phyloP scores from a whole-genome alignment of 192 early-diverging fungal genomes.

The Coemansia sp. region DNA sequence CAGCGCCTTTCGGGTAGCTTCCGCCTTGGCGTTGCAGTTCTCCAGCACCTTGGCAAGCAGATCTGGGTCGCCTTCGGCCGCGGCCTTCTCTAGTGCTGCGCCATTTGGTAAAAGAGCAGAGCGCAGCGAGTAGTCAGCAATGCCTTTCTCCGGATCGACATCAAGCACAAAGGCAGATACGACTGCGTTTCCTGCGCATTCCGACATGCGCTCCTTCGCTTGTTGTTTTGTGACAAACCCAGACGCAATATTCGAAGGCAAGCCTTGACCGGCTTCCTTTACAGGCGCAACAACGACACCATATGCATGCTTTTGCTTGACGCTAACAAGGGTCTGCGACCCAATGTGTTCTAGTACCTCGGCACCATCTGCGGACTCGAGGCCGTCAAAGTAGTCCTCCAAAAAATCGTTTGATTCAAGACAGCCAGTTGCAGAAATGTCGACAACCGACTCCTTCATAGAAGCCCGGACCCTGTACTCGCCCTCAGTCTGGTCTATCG shows the following conservation, averaged over 20 bases:
- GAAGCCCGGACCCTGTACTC: slow-evolving; percentile 57
- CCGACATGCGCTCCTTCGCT: slow-evolving; percentile 46
- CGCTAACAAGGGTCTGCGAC: slow-evolving; percentile 47
- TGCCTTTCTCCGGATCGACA: slow-evolving; percentile 62
- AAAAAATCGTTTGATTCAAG: slow-evolving; percentile 56
- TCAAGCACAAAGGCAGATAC: slow-evolving; percentile 66
- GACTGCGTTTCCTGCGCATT: slow-evolving; percentile 53
- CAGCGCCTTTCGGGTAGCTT: slow-evolving; percentile 27
- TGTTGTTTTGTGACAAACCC: slow-evolving; percentile 64
- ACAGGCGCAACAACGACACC: slow-evolving; percentile 57
- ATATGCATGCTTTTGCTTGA: slow-evolving; percentile 57
- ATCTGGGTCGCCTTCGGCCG: neutral
- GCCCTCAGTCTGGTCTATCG: slow-evolving; percentile 52
- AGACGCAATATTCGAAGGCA: slow-evolving; percentile 35
- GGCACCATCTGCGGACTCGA: slow-evolving; percentile 43
- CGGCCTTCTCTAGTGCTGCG: slow-evolving; percentile 34
- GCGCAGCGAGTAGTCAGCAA: slow-evolving; percentile 65
- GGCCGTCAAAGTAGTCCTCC: slow-evolving; percentile 53
- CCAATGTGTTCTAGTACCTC: slow-evolving; percentile 53
- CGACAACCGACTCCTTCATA: slow-evolving; percentile 65
- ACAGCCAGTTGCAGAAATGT: slow-evolving; percentile 43
- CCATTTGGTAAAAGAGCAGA: slow-evolving; percentile 25
- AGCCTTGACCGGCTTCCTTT: neutral
- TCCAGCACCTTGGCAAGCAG: slow-evolving; percentile 13
- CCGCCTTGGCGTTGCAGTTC: slow-evolving; percentile 12